Evolutionary conservation across 345 rosid species (phyloP).

Genomic region (Carallia brachiata): DNA sequence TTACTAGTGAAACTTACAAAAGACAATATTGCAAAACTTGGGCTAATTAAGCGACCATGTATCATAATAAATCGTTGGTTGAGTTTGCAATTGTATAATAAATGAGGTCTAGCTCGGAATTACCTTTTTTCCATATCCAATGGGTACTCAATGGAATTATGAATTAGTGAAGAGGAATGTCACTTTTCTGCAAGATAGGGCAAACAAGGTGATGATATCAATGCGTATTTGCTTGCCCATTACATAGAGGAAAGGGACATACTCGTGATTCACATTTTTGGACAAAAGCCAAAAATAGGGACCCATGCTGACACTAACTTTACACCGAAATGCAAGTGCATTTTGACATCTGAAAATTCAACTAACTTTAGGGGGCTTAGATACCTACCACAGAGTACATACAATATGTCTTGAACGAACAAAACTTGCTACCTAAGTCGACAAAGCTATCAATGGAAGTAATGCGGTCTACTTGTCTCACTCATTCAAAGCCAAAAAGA

Average conservation of each 20-base stretch:
- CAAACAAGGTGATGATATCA: background rate
- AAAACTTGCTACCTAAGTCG: conserved; percentile 15
- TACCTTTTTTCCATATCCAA: no score
- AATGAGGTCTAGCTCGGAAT: no score
- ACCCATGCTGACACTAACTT: background rate
- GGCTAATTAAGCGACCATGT: no score
- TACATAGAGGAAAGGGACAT: background rate
- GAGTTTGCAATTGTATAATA: no score
- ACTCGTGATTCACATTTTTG: background rate
- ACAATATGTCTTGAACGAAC: conserved; percentile 20
- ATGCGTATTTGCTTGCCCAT: background rate
- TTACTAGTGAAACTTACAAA: no score
- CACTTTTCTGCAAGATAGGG: background rate
- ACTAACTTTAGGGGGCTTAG: background rate
- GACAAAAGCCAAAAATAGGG: background rate
- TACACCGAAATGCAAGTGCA: conserved; percentile 6
- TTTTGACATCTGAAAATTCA: background rate
- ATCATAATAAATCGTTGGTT: no score
- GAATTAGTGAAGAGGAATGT: background rate
- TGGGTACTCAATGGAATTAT: background rate
- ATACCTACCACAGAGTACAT: conserved; percentile 9
- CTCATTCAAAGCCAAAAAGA: background rate
- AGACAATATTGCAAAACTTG: no score
- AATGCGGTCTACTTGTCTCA: background rate
- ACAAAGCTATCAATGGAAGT: background rate